Conservation (phyloP, 139 green algal species). For the Deuterostichococcus epilithicus region DNA sequence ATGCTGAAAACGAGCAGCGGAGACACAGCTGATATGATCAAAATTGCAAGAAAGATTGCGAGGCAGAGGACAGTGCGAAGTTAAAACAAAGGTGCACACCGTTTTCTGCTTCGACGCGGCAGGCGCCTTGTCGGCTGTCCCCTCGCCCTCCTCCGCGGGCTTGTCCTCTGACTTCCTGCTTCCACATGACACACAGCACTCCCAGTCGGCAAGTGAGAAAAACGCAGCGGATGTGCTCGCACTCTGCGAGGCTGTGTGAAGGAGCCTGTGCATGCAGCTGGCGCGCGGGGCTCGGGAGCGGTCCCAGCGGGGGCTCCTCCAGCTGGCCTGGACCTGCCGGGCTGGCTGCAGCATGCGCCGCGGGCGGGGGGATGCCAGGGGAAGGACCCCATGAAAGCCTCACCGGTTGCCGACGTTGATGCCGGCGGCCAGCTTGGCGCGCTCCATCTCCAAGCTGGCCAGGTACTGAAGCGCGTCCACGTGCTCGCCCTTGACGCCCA, state of each 20-base stretch:
- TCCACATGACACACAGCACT: neutral
- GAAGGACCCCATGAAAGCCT: neutral
- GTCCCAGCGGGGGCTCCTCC: neutral
- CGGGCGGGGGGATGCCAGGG: neutral
- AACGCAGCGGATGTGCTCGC: neutral
- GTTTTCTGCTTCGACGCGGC: neutral
- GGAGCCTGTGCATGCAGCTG: neutral
- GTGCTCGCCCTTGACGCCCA: constrained; percentile 58
- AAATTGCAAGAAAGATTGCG: no score
- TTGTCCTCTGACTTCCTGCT: constrained; percentile 7
- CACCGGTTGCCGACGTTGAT: constrained; percentile 6
- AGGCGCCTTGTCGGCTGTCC: constrained; percentile 9
- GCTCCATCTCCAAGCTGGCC: constrained; percentile 56
- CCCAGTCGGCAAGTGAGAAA: neutral
- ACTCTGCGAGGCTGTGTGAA: neutral
- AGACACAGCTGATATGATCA: no score
- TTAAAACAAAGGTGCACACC: no score
- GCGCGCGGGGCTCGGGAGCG: no score
- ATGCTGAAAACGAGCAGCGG: no score
- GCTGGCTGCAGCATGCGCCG: neutral
- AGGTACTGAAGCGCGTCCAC: constrained; percentile 49
- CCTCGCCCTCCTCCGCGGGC: neutral
- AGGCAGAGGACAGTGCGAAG: no score
- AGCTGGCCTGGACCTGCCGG: neutral
- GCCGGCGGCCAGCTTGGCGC: constrained; percentile 41